phyloP scores from a whole-genome alignment of 108 stramenopile species.

The Cyclotella sp. region DNA sequence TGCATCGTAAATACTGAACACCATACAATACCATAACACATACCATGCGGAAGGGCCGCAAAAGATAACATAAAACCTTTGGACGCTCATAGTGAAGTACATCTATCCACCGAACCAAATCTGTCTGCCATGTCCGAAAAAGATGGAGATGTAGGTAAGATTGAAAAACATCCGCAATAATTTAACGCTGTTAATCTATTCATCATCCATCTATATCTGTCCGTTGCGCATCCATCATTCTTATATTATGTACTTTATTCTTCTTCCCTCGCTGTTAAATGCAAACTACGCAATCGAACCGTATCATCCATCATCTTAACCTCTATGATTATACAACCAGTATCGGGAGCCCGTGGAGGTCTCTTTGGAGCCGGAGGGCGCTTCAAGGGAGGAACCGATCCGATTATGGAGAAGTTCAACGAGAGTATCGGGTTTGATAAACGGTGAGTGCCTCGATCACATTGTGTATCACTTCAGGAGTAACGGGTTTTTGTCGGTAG shows the following conservation, averaged over 20 bases:
- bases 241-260: not conserved
- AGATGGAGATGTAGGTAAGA: conserved; percentile 1
- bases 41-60: no score
- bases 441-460: conserved; percentile 44
- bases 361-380: conserved; percentile 95
- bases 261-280: not conserved
- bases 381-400: conserved; percentile 97
- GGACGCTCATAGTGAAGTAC: no score
- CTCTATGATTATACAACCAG: not conserved
- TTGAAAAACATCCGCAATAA: not conserved
- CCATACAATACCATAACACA: no score
- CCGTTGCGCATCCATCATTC: not conserved
- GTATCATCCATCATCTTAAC: not conserved
- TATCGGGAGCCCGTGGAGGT: conserved; percentile 84
- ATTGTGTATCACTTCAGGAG: no score
- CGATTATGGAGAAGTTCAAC: conserved; percentile 99
- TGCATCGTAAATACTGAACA: no score
- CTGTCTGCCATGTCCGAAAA: conserved; percentile 6
- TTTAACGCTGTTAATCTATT: no score
- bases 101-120: not conserved
- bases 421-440: conserved; percentile 95
- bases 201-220: not conserved
- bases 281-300: not conserved
- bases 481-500: no score
- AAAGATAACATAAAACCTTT: no score